These are phyloP conservation scores for Podospora fimiseda DNA, from an alignment of 495 filamentous ascomycete species.

Conservation along the genomic window DNA sequence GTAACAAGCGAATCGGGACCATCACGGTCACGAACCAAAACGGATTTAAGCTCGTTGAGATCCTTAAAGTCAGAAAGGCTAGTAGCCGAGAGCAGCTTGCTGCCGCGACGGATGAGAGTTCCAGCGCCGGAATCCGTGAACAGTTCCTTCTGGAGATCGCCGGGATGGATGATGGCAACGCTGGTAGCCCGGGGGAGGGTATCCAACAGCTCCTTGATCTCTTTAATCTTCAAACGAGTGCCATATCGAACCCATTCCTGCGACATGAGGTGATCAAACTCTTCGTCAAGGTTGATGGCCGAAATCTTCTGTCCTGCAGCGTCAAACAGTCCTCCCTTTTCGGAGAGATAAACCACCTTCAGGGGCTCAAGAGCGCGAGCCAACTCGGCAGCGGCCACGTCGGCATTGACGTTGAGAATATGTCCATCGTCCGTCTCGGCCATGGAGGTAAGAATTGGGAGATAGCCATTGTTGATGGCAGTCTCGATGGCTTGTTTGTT, in stretches of 20 bases:
- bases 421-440: conserved; percentile 91
- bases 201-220: conserved; percentile 90
- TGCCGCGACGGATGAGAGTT: conserved; percentile 87
- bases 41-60: conserved; percentile 67
- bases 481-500: conserved; percentile 88
- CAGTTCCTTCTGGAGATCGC: conserved; percentile 88
- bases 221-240: conserved; percentile 95
- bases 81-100: conserved; percentile 74
- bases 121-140: conserved; percentile 96
- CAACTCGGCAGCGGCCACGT: conserved; percentile 91
- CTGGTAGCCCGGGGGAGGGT: conserved; percentile 85
- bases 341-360: conserved; percentile 96
- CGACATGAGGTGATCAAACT: conserved; percentile 90
- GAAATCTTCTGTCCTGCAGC: conserved; percentile 95
- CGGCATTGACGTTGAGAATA: conserved; percentile 95
- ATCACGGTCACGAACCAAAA: conserved; percentile 79
- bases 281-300: conserved; percentile 95
- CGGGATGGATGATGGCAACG: conserved; percentile 95
- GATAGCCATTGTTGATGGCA: conserved; percentile 83
- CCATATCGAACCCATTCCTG: conserved; percentile 96
- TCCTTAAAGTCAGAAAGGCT: conserved; percentile 75
- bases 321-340: conserved; percentile 95
- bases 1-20: conserved; percentile 75
- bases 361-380: conserved; percentile 84
- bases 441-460: conserved; percentile 95